Percentiles rank a stretch among this genome's conserved stretches.
Conservation (phyloP, 352 stramenopile genomes). For the Globisporangium heterothallicum region DNA sequence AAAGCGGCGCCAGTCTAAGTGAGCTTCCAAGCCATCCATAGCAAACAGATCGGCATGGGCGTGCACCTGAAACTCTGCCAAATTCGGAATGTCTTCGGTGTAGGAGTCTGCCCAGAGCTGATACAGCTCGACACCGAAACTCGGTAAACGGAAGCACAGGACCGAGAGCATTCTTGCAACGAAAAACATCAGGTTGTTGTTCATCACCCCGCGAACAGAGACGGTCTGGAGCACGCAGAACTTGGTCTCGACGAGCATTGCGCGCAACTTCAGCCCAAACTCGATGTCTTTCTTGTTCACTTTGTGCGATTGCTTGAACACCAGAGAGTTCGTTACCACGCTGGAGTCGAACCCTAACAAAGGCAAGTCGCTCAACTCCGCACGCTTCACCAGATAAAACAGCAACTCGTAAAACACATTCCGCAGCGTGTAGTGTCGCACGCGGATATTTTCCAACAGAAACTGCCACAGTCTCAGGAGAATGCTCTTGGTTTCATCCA, state of each 20-base stretch:
- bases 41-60: constrained; percentile 81
- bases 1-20: constrained; percentile 86
- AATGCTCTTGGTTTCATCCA: constrained; percentile 87
- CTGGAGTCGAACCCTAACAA: constrained; percentile 81
- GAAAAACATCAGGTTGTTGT: constrained; percentile 91
- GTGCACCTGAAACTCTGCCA: constrained; percentile 81
- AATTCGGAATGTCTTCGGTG: constrained; percentile 63
- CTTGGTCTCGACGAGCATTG: constrained; percentile 88
- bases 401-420: constrained; percentile 88
- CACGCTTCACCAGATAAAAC: constrained; percentile 87
- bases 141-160: constrained; percentile 80
- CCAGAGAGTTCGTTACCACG: constrained; percentile 44
- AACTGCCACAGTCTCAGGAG: constrained; percentile 85
- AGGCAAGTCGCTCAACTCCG: constrained; percentile 79
- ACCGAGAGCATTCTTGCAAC: constrained; percentile 85
- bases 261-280: constrained; percentile 79
- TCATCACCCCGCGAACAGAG: constrained; percentile 85
- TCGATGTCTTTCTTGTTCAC: constrained; percentile 78
- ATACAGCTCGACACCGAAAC: constrained; percentile 85
- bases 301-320: constrained; percentile 73
- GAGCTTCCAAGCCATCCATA: constrained; percentile 84
- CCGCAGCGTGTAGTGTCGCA: constrained; percentile 85
- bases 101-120: constrained; percentile 87
- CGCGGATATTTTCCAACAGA: constrained; percentile 85
- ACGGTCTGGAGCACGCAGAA: constrained; percentile 86